Evolutionary conservation across 495 filamentous ascomycete genomes (phyloP), one percentile per base, ranked within the genome.

Genomic region (Penicillium nucicola): DNA sequence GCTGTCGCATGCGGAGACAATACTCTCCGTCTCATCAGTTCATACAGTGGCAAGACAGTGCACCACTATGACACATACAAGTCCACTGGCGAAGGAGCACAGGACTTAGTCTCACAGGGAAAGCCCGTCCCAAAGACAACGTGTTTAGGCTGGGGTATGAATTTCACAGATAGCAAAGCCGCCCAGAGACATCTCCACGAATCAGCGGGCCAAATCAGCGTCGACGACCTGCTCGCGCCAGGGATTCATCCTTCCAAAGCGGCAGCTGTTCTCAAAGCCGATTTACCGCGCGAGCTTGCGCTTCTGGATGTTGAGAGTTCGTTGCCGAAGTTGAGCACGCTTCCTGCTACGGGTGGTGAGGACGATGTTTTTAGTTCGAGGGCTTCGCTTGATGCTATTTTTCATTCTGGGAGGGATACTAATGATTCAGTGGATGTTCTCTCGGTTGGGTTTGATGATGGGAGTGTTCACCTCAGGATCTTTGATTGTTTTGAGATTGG

Each of bases 401-500:
- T 65, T 35, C 62, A 65, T 38, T 49, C 79, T 22, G 68, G 75
- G 35, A 77, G 79, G 38, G 79, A 79, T 37, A 83, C 85, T 25
- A 80, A 82, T 51, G 79, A 92, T 49, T 75, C 80, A 3, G 86
- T 96, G 9, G 88, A 97, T 70, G 84, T 95, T 12, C 80, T 98
- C 50, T 70, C 95, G 4, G 79, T 88, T 2, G 89, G 86, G 3
- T 87, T 84, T n/a, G 76, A 81, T 48, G 83, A 90, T 60, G 90
- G 91, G 23, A 81, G 74, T n/a, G 77, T 95, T 28, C 85, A 92
- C 55, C 69, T 96, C 23, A 87, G 86, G 48, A 89, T 96, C 44
- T 96, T 95, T 65, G 89, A 96, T 60, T 92, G 87, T 13, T 92
- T 97, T 57, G 77, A 88, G 46, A 87, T 96, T 48, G 90, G 93